Conservation (phyloP, 441 rosid species). For the Capsella rubella region DNA sequence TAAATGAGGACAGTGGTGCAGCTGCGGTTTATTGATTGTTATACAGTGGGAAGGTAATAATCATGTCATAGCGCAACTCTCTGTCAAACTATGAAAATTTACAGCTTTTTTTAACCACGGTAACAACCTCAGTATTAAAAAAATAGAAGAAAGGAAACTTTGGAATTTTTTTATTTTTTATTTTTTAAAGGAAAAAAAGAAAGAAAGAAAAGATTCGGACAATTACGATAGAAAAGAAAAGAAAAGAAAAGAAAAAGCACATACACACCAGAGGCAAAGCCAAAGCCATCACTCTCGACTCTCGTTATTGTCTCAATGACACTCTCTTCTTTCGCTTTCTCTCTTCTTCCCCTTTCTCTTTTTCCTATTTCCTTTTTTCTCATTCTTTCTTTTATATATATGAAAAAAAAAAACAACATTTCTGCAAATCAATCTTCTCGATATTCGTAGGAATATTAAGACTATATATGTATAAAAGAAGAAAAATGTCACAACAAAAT, state of each 20-base stretch:
- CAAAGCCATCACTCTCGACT: no score
- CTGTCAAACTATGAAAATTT: no score
- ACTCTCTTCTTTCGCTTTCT: conserved; percentile 48
- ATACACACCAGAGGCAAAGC: conserved; percentile 3
- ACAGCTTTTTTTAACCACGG: no score
- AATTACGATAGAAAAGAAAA: not conserved
- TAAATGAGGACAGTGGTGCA: not conserved
- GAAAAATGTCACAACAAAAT: not conserved
- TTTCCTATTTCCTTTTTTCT: conserved; percentile 36
- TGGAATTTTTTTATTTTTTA: conserved; percentile 40
- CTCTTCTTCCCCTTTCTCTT: conserved; percentile 38
- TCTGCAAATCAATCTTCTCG: conserved; percentile 18
- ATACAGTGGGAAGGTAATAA: conserved; percentile 29
- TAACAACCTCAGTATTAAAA: no score
- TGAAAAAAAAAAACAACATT: not conserved
- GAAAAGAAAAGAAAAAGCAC: conserved; percentile 10
- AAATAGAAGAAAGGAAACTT: conserved; percentile 32
- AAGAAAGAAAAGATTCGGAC: conserved; percentile 67
- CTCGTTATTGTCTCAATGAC: conserved; percentile 28
- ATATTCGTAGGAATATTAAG: not conserved
- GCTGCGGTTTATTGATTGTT: not conserved
- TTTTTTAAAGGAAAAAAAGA: no score
- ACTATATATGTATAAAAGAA: no score
- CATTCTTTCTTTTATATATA: not conserved
- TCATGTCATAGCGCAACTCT: conserved; percentile 10